Evolutionary conservation across 495 filamentous ascomycete genomes (phyloP).

Genomic region (Aspergillus incahuasiensis): DNA sequence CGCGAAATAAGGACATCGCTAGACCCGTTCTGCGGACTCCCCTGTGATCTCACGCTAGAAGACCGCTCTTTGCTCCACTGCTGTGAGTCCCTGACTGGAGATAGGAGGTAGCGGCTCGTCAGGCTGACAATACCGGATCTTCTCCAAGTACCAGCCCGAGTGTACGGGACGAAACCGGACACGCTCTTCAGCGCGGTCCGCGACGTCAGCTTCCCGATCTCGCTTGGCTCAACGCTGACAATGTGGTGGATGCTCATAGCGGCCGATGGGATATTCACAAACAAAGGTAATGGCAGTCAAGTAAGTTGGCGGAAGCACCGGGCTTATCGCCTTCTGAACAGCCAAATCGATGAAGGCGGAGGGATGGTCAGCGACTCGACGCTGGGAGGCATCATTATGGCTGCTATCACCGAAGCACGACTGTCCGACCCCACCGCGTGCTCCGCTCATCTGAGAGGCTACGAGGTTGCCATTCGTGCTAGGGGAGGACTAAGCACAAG

Average conservation of each 20-base stretch:
- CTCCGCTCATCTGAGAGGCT: no score
- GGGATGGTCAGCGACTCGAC: neutral
- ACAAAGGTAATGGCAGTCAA: neutral
- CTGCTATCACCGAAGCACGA: neutral
- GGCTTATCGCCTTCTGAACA: no score
- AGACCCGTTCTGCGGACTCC: neutral
- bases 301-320: no score
- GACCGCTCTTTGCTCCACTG: neutral
- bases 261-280: neutral
- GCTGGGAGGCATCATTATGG: neutral
- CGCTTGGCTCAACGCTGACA: neutral
- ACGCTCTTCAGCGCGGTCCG: neutral
- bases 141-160: neutral
- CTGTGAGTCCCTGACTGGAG: no score
- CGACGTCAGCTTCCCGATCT: constrained; percentile 1
- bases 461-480: no score
- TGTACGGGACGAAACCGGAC: neutral
- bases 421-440: neutral
- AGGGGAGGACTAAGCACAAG: no score
- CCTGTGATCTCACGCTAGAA: neutral
- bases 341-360: neutral
- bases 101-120: no score
- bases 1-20: neutral
- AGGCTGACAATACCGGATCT: no score
- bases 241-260: constrained; percentile 1